Evolutionary conservation across 495 filamentous ascomycete species (phyloP).

Genomic region (Penicillium ucsense): DNA sequence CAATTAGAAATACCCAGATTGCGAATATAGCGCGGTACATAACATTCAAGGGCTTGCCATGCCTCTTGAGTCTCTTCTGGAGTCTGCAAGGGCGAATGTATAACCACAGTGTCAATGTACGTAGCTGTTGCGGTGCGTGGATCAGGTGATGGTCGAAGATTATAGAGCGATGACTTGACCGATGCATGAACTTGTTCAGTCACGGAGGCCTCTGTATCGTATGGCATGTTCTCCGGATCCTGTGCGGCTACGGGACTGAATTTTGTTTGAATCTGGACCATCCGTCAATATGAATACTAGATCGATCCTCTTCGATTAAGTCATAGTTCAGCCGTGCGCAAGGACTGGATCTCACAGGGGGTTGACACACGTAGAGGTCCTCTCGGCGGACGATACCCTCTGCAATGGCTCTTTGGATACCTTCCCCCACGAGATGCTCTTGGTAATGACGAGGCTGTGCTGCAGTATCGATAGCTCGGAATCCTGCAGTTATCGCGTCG

Average conservation of each 20-base stretch:
- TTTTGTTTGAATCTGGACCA: conserved; percentile 65
- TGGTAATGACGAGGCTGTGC: conserved; percentile 73
- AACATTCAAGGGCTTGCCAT: conserved; percentile 53
- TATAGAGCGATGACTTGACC: conserved; percentile 56
- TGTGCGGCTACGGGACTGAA: conserved; percentile 57
- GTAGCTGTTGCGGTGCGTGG: conserved; percentile 26
- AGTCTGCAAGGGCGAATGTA: conserved; percentile 59
- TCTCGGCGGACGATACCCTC: conserved; percentile 48
- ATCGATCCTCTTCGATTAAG: neutral
- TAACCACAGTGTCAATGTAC: conserved; percentile 64
- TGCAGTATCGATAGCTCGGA: conserved; percentile 68
- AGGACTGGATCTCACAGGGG: too few species aligned
- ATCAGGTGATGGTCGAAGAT: conserved; percentile 37
- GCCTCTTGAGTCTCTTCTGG: conserved; percentile 50
- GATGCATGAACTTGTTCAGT: conserved; percentile 55
- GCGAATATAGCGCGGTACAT: conserved; percentile 53
- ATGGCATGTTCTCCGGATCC: conserved; percentile 50
- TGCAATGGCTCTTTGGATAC: conserved; percentile 46
- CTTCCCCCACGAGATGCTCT: conserved; percentile 61
- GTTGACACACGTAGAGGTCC: conserved; percentile 48
- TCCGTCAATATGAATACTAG: neutral
- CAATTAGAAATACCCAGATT: conserved; percentile 68
- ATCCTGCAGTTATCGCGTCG: conserved; percentile 59
- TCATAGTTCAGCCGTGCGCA: too few species aligned
- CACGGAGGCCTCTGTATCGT: conserved; percentile 40